Evolutionary conservation across 768 basidiomycete genomes (phyloP), one percentile per base, ranked within the genome.

Genomic region (Artomyces pyxidatus): DNA sequence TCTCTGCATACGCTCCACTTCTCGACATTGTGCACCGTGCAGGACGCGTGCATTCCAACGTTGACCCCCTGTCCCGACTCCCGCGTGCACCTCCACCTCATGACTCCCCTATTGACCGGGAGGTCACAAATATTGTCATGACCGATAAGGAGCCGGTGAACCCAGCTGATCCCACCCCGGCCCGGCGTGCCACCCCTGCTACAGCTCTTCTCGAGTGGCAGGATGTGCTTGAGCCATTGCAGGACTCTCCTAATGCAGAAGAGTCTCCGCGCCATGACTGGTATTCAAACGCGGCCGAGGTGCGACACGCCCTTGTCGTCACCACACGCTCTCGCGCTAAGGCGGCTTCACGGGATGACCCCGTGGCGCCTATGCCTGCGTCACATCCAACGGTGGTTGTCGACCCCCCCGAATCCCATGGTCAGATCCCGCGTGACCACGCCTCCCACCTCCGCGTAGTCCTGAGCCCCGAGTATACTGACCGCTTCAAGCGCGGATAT

Each of bases 11-110:
- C 52, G 32, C 32, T 4, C 70, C 67, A 0, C 44, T 50, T 1
- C 23, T 72, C 12, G 42, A 58, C n/a, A 71, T 72, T 22, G 55
- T 71, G 8, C 71, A 72, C 42, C 61, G 66, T 5, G 62, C 70
- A 0, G 70, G 70, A 3, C 37, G 63, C 3, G 64, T 68, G 0
- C 69, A 71, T 38, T 71, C 68, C 1, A 70, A 70, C 45, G 67
- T 71, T 6, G 70, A 72, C 47, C 68, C 70, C 3, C 53, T 71
- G 4, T 71, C 68, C 1, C 47, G 67, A 19, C 48, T 71, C 2
- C 49, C 59, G 22, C 37, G 64, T 35, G 45, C 49, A 1, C 38
- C 61, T 0, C 65, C 63, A 8, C 16, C 21, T 8, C 45, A 61
- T 16, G 19, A 49, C 32, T 35, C 32, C 17, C 32, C 32, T 0